A percentile compares a stretch with the other conserved stretches of the same genome.
These are phyloP conservation scores for Blastobotrys serpentis DNA, from an alignment of 1,139 yeast species.

Conservation along the genomic window DNA sequence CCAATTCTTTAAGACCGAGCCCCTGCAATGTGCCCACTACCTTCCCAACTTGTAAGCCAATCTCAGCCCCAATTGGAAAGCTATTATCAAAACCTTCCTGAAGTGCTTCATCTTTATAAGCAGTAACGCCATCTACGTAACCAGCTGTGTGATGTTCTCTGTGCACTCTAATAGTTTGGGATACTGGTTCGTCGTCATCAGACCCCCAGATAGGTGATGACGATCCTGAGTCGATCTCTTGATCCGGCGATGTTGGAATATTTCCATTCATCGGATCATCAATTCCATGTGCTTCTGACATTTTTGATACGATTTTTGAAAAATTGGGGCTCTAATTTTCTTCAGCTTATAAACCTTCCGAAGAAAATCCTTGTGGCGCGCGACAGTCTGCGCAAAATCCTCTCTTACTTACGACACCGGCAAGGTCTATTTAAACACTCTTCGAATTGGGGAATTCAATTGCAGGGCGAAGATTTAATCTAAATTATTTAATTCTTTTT, in stretches of 20 bases:
- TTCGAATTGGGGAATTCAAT: too few relatives aligned
- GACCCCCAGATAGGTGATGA: slow-evolving; percentile 8
- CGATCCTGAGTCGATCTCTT: background rate
- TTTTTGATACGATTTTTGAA: background rate
- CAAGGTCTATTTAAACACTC: too few relatives aligned
- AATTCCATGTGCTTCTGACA: slow-evolving; percentile 6
- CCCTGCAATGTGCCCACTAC: slow-evolving; percentile 55
- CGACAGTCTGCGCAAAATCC: too few relatives aligned
- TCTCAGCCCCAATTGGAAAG: slow-evolving; percentile 67
- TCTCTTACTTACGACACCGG: too few relatives aligned
- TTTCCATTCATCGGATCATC: slow-evolving; percentile 2
- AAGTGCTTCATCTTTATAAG: slow-evolving; percentile 65
- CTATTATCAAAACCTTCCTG: slow-evolving; percentile 83
- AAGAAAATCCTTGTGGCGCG: too few relatives aligned
- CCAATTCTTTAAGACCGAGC: slow-evolving; percentile 30
- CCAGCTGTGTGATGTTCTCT: slow-evolving; percentile 81
- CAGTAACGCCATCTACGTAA: slow-evolving; percentile 74
- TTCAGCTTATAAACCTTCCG: too few relatives aligned
- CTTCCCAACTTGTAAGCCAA: slow-evolving; percentile 67
- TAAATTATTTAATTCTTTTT: too few relatives aligned
- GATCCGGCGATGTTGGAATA: background rate
- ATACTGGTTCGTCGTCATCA: background rate
- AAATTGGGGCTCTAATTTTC: background rate
- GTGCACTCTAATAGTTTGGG: slow-evolving; percentile 36
- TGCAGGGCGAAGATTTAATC: too few relatives aligned